Base-by-base conservation (phyloP, 176 grass and related monocot genomes). In the Oryza rufipogon region DNA sequence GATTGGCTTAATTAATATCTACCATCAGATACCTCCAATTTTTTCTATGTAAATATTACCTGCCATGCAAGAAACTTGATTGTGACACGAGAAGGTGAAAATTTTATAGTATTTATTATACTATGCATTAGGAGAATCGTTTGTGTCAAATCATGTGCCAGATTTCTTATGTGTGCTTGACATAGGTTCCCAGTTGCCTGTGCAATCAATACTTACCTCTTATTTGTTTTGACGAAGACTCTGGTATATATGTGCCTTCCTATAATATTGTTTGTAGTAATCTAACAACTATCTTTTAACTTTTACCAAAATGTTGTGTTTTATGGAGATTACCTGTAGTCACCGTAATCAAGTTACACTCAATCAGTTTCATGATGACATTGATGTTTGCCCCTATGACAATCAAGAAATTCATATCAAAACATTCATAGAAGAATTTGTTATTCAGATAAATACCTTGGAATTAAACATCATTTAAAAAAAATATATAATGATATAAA, bases 261-360 rank as follows among this genome's bases (percentile, higher is more conserved):
- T 72, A 10, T 72, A 20, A 26, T 42, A 23, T 72, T 72, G 5
- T 13, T 13, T 47, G 6, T 72, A 30, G 13, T 51, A 22, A 47
- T 42, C 70, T 5, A n/a, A 20, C 36, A 4, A 9, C 6, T 11
- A 71, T 20, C 17, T 71, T n/a, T 44, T 25, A 74, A 51, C 30
- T 6, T 51, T 54, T 54, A 33, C 26, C 73, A 75, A 54, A 75
- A 34, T 75, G 47, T 49, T 30, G 47, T 75, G 73, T 16, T 75
- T 33, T 41, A 11, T 30, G 7, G 14, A 11, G 25, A 30, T 51
- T 74, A 23, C 45, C 46, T 32, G 7, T 32, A 54, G 48, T 30
- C 73, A 54, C 73, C 15, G 28, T 49, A 75, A 75, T 32, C 52
- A 8, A 54, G 26, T 75, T 34, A 41, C 9, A 1, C 16, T 56